Conservation (phyloP, 129 eudicot species). For the Pseudognaphalium luteoalbum region DNA sequence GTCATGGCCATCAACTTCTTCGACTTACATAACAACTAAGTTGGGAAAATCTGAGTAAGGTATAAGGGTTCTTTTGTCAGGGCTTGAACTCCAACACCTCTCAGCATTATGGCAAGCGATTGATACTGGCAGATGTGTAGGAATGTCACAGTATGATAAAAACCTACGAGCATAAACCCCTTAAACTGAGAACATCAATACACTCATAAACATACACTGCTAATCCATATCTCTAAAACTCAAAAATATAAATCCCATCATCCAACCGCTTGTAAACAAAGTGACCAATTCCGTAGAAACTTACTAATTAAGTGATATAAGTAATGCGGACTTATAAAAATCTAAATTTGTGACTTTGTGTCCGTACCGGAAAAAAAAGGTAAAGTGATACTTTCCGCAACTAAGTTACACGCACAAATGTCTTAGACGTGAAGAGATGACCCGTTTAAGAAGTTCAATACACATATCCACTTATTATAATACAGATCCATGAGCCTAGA, state of each 20-base stretch:
- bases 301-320: neutral
- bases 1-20: conserved; percentile 18
- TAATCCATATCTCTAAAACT: neutral
- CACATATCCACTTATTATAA: neutral
- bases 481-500: neutral
- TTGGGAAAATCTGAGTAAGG: conserved; percentile 80
- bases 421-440: neutral
- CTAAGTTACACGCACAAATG: neutral
- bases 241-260: neutral
- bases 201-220: neutral
- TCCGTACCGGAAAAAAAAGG: neutral
- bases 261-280: neutral
- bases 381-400: neutral
- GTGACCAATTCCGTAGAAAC: neutral
- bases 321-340: neutral
- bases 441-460: neutral
- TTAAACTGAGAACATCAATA: conserved; percentile 21
- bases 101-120: conserved; percentile 82
- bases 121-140: conserved; percentile 64
- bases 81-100: conserved; percentile 83
- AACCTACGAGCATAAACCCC: conserved; percentile 51
- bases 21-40: conserved; percentile 75
- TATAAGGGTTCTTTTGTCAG: conserved; percentile 53
- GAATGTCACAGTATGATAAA: conserved; percentile 74
- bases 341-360: neutral